These are phyloP conservation scores for Areca catechu DNA, from an alignment of 176 grass and related monocot genomes.

Conservation along the genomic window DNA sequence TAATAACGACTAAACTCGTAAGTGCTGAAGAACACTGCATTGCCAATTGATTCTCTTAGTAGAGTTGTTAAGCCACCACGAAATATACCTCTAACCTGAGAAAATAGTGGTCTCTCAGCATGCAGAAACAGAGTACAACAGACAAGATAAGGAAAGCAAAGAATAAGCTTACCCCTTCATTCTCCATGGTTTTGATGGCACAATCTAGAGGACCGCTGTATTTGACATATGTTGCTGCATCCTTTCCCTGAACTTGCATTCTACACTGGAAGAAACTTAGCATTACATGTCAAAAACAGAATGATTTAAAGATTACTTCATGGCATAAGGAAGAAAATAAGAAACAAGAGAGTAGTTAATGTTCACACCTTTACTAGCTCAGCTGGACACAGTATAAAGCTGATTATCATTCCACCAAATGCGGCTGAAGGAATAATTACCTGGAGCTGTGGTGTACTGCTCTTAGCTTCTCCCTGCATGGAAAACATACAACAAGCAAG, in stretches of 20 bases:
- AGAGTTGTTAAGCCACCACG: constrained; percentile 73
- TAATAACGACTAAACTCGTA: constrained; percentile 78
- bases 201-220: constrained; percentile 81
- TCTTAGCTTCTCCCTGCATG: constrained; percentile 53
- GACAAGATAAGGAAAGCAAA: background rate
- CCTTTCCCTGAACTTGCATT: constrained; percentile 99
- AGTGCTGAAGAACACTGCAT: constrained; percentile 78
- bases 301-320: too few species aligned
- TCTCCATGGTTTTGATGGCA: constrained; percentile 65
- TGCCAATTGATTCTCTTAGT: constrained; percentile 81
- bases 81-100: constrained; percentile 79
- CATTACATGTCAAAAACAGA: constrained; percentile 42
- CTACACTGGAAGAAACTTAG: constrained; percentile 79
- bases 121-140: constrained; percentile 4
- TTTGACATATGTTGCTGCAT: constrained; percentile 30
- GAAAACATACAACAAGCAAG: constrained; percentile 3
- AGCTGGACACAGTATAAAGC: constrained; percentile 78
- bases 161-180: constrained; percentile 61
- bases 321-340: too few species aligned
- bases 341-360: too few species aligned
- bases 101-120: constrained; percentile 15
- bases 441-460: constrained; percentile 53
- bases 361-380: constrained; percentile 69
- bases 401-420: constrained; percentile 70
- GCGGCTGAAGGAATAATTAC: constrained; percentile 87